Conservation (phyloP, 345 rosid species). For the Brassica incana region DNA sequence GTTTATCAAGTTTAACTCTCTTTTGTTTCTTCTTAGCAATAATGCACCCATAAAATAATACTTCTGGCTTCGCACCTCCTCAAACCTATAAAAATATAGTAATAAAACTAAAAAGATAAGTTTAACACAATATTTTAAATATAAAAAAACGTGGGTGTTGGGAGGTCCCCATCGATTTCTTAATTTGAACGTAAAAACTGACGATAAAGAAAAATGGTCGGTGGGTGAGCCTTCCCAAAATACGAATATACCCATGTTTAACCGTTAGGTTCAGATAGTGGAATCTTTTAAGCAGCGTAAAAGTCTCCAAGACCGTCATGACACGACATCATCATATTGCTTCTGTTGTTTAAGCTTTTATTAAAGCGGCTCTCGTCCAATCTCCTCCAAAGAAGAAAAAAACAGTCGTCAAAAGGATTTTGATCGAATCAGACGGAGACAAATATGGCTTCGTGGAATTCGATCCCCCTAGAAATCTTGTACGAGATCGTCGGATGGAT, state of each 20-base stretch:
- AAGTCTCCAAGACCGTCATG: background rate
- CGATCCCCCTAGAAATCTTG: conserved; percentile 61
- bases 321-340: background rate
- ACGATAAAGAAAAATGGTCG: background rate
- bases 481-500: conserved; percentile 77
- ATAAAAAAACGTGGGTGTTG: background rate
- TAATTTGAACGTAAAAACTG: background rate
- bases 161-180: background rate
- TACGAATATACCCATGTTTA: background rate
- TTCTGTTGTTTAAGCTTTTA: background rate
- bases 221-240: background rate
- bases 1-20: too few species aligned
- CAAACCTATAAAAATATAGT: background rate
- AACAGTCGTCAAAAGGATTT: background rate
- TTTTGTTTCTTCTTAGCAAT: too few species aligned
- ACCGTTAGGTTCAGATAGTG: background rate
- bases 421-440: background rate
- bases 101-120: too few species aligned
- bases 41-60: too few species aligned
- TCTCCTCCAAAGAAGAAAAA: background rate
- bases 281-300: background rate
- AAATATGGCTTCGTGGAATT: conserved; percentile 84
- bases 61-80: background rate
- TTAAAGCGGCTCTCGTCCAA: background rate
- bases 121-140: background rate